A percentile compares a stretch with the other conserved stretches of the same genome.
Evolutionary conservation across 352 stramenopile genomes (phyloP).

Genomic region (Phytopythium mirpurense): DNA sequence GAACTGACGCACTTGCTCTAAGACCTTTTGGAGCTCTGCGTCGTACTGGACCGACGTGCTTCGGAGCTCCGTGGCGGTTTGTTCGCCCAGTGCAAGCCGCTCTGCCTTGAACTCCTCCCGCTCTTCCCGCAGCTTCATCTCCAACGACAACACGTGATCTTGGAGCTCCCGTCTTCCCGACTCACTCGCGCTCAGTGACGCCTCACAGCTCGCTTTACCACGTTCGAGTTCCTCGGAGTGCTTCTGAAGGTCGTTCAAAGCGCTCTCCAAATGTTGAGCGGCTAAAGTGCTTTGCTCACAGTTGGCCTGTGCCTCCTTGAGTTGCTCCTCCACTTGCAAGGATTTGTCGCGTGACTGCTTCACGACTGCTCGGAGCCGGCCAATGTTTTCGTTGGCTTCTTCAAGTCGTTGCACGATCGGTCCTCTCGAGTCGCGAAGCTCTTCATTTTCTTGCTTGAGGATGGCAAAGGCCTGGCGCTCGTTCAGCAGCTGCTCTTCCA

Average conservation of each 20-base stretch:
- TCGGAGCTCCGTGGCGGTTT: conserved; percentile 15
- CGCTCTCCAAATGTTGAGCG: neutral
- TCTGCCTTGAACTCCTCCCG: conserved; percentile 21
- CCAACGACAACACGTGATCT: conserved; percentile 18
- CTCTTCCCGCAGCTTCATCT: conserved; percentile 22
- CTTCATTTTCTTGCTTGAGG: conserved; percentile 49
- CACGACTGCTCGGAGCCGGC: conserved; percentile 47
- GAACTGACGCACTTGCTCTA: conserved; percentile 15
- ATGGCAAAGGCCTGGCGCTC: conserved; percentile 49
- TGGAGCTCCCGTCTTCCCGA: conserved; percentile 26
- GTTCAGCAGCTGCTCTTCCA: conserved; percentile 45
- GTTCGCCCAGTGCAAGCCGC: conserved; percentile 15
- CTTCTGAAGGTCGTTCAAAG: conserved; percentile 8
- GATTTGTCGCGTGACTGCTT: conserved; percentile 32
- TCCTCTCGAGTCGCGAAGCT: conserved; percentile 37
- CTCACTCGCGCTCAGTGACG: conserved; percentile 23
- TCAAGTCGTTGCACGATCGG: conserved; percentile 47
- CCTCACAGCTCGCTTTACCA: conserved; percentile 18
- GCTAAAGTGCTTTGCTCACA: conserved; percentile 14
- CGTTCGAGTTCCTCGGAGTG: conserved; percentile 14
- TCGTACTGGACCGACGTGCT: conserved; percentile 26
- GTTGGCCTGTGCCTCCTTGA: conserved; percentile 11
- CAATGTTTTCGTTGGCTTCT: conserved; percentile 68
- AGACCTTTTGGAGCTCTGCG: conserved; percentile 18
- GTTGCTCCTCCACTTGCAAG: conserved; percentile 23